phyloP scores from a whole-genome alignment of 306 rosid species.

The Betula pendula region DNA sequence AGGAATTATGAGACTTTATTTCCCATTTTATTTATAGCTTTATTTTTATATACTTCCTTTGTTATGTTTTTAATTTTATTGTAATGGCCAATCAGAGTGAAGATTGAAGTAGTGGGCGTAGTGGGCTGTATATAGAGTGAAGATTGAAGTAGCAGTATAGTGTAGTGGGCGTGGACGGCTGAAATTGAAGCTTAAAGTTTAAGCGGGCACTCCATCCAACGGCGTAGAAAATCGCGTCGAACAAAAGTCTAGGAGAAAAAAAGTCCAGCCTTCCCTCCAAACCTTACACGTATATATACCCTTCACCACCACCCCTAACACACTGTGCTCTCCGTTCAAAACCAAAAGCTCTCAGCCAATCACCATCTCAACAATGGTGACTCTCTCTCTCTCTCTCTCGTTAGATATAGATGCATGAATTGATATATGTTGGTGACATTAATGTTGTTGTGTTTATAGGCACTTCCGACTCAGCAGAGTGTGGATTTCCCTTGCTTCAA shows the following conservation, averaged over 20 bases:
- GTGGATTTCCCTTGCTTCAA: slow-evolving; percentile 38
- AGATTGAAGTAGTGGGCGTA: no score
- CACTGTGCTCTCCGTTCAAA: not conserved
- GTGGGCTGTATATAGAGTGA: no score
- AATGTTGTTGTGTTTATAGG: slow-evolving; percentile 16
- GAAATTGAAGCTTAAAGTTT: slow-evolving; percentile 28
- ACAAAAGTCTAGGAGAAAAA: slow-evolving; percentile 12
- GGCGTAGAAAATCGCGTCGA: slow-evolving; percentile 17
- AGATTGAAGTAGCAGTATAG: not conserved
- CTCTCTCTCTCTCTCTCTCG: not conserved
- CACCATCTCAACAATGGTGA: slow-evolving; percentile 9
- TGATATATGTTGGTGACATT: not conserved
- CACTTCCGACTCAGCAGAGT: slow-evolving; percentile 27
- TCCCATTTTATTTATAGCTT: no score
- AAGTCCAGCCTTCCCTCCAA: slow-evolving; percentile 7
- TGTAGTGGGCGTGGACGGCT: slow-evolving; percentile 15
- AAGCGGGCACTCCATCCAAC: slow-evolving; percentile 32
- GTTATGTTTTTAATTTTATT: no score
- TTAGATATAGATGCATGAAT: no score
- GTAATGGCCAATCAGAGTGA: no score
- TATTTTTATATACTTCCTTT: no score
- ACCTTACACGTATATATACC: not conserved
- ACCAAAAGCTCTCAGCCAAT: not conserved
- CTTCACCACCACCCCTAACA: not conserved
- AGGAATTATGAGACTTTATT: no score